Percentiles rank a stretch among this genome's conserved stretches.
Evolutionary conservation across 768 basidiomycete species (phyloP).

Genomic region (Pulveroboletus sp.): DNA sequence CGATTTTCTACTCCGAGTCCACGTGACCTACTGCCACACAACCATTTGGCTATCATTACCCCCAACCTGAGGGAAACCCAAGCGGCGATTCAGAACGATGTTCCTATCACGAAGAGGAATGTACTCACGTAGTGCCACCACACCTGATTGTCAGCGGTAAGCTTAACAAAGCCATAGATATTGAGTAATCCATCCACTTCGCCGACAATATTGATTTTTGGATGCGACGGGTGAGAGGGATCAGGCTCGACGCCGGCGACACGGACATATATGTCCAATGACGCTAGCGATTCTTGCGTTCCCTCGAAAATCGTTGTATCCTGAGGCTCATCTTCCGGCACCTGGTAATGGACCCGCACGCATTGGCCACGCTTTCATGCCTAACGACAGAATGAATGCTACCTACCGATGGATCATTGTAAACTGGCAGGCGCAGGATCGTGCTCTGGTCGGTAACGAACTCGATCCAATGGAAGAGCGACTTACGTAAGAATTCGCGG

Average conservation of each 20-base stretch:
- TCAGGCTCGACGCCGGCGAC: slow-evolving; percentile 42
- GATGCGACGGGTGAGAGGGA: slow-evolving; percentile 46
- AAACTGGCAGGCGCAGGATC: slow-evolving; percentile 32
- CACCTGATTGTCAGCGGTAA: slow-evolving; percentile 55
- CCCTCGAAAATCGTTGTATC: slow-evolving; percentile 49
- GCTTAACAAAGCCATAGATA: slow-evolving; percentile 50
- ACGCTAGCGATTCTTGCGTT: slow-evolving; percentile 48
- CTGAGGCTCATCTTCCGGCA: slow-evolving; percentile 31
- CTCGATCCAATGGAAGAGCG: not conserved
- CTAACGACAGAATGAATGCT: not conserved
- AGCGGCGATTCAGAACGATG: slow-evolving; percentile 2
- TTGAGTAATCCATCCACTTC: slow-evolving; percentile 46
- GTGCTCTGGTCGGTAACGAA: slow-evolving; percentile 4
- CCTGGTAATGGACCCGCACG: slow-evolving; percentile 13
- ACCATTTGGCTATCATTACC: slow-evolving; percentile 50
- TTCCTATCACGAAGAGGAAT: not conserved
- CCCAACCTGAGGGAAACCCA: slow-evolving; percentile 37
- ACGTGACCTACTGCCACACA: slow-evolving; percentile 50
- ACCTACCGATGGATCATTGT: slow-evolving; percentile 41
- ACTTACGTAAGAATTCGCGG: slow-evolving; percentile 58
- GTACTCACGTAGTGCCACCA: slow-evolving; percentile 61
- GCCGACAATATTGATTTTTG: slow-evolving; percentile 52
- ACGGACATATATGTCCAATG: slow-evolving; percentile 44
- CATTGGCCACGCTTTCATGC: not conserved
- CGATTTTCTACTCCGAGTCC: too few species aligned